phyloP scores from a whole-genome alignment of 768 basidiomycete genomes.

The Ephemerocybe angulata region DNA sequence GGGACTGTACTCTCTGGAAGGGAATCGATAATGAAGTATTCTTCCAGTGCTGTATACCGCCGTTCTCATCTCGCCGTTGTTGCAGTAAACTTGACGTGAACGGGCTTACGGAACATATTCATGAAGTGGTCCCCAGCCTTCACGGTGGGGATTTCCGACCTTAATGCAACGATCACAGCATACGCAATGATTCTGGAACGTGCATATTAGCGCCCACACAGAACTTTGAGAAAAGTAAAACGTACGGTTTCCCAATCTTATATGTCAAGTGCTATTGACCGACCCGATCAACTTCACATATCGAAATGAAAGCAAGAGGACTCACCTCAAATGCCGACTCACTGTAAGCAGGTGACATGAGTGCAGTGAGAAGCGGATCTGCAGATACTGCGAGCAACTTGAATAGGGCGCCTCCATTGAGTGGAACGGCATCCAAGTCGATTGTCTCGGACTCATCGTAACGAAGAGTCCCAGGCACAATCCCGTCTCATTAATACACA shows the following conservation, averaged over 20 bases:
- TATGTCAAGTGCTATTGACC: constrained; percentile 15
- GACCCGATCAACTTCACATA: background rate
- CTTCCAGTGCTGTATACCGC: background rate
- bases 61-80: background rate
- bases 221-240: background rate
- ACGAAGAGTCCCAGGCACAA: background rate
- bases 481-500: background rate
- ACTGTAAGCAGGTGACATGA: constrained; percentile 25
- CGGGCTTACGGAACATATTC: constrained; percentile 28
- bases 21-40: too few relatives aligned
- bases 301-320: background rate
- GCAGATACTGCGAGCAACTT: constrained; percentile 42
- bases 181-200: constrained; percentile 17
- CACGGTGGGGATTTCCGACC: constrained; percentile 24
- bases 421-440: constrained; percentile 36
- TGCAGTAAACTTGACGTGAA: background rate
- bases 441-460: constrained; percentile 36
- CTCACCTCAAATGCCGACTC: background rate
- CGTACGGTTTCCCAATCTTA: background rate
- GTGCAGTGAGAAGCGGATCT: constrained; percentile 40
- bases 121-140: constrained; percentile 41
- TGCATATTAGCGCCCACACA: background rate
- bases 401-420: constrained; percentile 37
- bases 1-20: too few relatives aligned
- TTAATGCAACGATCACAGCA: constrained; percentile 24